Base-by-base conservation (phyloP, 2,329 filamentous ascomycete genomes). In the Bisporella sp. region DNA sequence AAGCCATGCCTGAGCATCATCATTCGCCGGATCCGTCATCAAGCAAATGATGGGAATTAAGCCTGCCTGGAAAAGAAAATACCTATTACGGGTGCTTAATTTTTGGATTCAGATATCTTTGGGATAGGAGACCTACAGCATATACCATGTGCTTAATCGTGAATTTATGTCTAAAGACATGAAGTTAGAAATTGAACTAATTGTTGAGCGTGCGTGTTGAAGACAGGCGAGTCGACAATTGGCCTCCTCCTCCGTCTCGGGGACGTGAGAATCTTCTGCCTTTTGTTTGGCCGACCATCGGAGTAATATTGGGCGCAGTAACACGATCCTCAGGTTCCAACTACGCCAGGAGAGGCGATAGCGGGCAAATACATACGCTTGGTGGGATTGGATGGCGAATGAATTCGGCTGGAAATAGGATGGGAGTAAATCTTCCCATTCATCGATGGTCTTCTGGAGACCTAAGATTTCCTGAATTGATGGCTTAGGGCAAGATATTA, bases 21-120 rank as follows among this genome's bases (percentile, higher is more conserved):
- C 35, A 9, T 39, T 39, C 9, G n/a, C n/a, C 2, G 42, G 30
- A 6, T 45, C 21, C 21, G n/a, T 45, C 8, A 13, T 13, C n/a
- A 45, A 30, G n/a, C 42, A 45, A 28, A 45, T 45, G 31, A 8
- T 7, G 42, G 67, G 35, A 3, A 73, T 69, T 3, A 74, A 59
- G 0, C 66, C 66, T 0, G 70, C 71, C 48, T 73, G 71, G 49
- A 74, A 73, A 1, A 73, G 57, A 49, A 72, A 73, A 55, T 71
- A 73, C 4, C 51, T 53, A 21, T 21, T 3, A 21, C 2, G 21
- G 3, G 2, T 2, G 7, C 58, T 57, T 42, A n/a, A 42, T 42
- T 21, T n/a, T 8, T 8, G 29, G 8, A 4, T 3, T 21, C 12
- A 2, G 41, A 42, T 3, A 2, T 8, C 8, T 3, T n/a, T 9